Percentiles rank a stretch among this genome's conserved stretches.
Evolutionary conservation across 2,329 filamentous ascomycete species (phyloP).

Genomic region (Talaromyces sp.): DNA sequence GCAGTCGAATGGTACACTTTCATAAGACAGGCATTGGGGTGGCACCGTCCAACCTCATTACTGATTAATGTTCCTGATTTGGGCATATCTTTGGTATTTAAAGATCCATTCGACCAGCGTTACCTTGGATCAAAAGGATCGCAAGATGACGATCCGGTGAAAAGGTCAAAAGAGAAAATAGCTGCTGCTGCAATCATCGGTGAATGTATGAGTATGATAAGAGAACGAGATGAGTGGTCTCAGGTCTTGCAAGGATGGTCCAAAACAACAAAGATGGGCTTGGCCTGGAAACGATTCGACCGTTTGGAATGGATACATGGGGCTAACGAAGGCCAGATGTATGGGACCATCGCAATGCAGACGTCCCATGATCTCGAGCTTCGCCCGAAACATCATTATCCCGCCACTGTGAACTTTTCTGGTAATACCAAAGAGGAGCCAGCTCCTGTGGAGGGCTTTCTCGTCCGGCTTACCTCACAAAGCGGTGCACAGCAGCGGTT

Average conservation of each 20-base stretch:
- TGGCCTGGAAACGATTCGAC: conserved; percentile 66
- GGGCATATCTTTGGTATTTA: conserved; percentile 52
- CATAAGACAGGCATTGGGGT: conserved; percentile 55
- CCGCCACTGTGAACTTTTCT: conserved; percentile 44
- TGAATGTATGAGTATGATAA: conserved; percentile 55
- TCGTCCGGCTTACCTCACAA: conserved; percentile 60
- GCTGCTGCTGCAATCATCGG: conserved; percentile 53
- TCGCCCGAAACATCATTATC: conserved; percentile 60
- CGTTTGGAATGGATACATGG: conserved; percentile 64
- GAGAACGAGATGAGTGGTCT: conserved; percentile 53
- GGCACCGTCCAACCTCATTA: conserved; percentile 51
- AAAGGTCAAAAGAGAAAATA: conserved; percentile 44
- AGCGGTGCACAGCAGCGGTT: conserved; percentile 53
- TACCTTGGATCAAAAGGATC: conserved; percentile 38
- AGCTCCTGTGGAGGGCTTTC: conserved; percentile 59
- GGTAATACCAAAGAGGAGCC: conserved; percentile 50
- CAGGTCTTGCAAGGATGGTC: conserved; percentile 57
- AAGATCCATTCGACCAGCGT: conserved; percentile 54
- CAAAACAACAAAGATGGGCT: conserved; percentile 53
- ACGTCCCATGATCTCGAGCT: conserved; percentile 62
- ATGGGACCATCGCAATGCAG: conserved; percentile 62
- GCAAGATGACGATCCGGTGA: conserved; percentile 33
- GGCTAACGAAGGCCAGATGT: conserved; percentile 62
- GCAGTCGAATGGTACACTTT: conserved; percentile 67
- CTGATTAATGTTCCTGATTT: conserved; percentile 60